Evolutionary conservation across 2,329 filamentous ascomycete species (phyloP).

Genomic region (Ceratocystis eucalypticola): DNA sequence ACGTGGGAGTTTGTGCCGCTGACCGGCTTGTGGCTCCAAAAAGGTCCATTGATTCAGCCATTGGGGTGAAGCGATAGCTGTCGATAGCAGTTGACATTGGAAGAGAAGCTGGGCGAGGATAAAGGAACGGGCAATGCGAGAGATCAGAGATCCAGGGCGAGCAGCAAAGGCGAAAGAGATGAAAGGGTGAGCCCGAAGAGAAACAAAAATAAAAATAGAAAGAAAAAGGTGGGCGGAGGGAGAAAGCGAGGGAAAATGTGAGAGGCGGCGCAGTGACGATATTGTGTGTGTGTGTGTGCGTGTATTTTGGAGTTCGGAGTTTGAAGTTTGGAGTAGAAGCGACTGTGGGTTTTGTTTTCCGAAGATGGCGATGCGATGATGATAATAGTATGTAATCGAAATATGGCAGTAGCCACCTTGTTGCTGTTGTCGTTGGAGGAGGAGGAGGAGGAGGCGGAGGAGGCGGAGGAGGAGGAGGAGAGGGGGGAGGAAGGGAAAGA

Average conservation of each 20-base stretch:
- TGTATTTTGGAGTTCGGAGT: slow-evolving; percentile 19
- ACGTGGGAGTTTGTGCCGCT: slow-evolving; percentile 13
- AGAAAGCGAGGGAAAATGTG: not conserved
- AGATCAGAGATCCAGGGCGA: not conserved
- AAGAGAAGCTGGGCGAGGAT: not conserved
- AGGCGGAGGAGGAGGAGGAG: not conserved
- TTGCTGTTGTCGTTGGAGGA: not conserved
- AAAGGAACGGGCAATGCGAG: not conserved
- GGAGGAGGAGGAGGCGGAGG: not conserved
- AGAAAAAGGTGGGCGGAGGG: not conserved
- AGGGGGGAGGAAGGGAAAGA: not conserved
- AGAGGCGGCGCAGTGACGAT: no score
- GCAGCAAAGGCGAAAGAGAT: slow-evolving; percentile 15
- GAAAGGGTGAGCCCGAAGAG: not conserved
- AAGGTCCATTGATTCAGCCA: slow-evolving; percentile 17
- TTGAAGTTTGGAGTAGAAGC: slow-evolving; percentile 22
- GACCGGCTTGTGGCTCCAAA: slow-evolving; percentile 10
- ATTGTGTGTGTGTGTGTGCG: no score
- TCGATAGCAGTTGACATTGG: slow-evolving; percentile 16
- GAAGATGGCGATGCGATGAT: not conserved
- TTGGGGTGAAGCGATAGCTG: slow-evolving; percentile 10
- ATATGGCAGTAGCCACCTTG: not conserved
- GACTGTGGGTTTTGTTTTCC: not conserved
- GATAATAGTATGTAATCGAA: slow-evolving; percentile 6
- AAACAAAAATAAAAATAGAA: not conserved